phyloP scores from a whole-genome alignment of 1,139 yeast species.

The Hanseniaspora uvarum region DNA sequence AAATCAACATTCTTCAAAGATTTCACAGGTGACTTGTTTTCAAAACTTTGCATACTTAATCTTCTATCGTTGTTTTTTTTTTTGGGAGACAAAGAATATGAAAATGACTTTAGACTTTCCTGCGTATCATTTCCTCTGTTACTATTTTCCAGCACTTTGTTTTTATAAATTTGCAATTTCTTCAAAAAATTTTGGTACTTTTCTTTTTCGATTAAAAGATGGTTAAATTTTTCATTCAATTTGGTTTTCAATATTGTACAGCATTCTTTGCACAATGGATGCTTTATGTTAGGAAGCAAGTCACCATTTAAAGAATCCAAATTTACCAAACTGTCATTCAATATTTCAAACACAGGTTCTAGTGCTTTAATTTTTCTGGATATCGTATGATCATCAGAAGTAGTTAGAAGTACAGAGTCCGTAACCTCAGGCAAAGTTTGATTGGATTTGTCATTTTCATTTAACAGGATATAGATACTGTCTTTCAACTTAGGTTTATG shows the following conservation, averaged over 20 bases:
- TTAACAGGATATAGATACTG: slow-evolving; percentile 12
- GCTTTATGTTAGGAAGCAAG: slow-evolving; percentile 67
- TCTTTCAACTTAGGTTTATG: neutral
- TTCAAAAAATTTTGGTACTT: slow-evolving; percentile 62
- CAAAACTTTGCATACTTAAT: slow-evolving; percentile 24
- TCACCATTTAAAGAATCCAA: neutral
- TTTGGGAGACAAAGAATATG: slow-evolving; percentile 9
- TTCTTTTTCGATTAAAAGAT: slow-evolving; percentile 67
- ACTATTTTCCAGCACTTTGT: slow-evolving; percentile 35
- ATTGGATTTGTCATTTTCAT: slow-evolving; percentile 6
- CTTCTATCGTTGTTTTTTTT: slow-evolving; percentile 23
- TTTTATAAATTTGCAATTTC: slow-evolving; percentile 50
- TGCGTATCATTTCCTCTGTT: slow-evolving; percentile 1
- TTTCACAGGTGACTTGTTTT: neutral
- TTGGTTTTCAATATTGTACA: slow-evolving; percentile 58
- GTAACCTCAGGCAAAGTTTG: neutral
- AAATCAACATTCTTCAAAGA: neutral
- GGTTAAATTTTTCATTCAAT: slow-evolving; percentile 61
- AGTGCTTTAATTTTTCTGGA: slow-evolving; percentile 40
- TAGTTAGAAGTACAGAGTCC: neutral
- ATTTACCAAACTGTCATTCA: slow-evolving; percentile 30
- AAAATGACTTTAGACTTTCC: slow-evolving; percentile 22
- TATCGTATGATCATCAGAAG: slow-evolving; percentile 27
- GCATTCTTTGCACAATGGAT: slow-evolving; percentile 85
- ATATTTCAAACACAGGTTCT: slow-evolving; percentile 54